These are phyloP conservation scores for Penicillium longicatenatum DNA, from an alignment of 495 filamentous ascomycete genomes.

Conservation along the genomic window DNA sequence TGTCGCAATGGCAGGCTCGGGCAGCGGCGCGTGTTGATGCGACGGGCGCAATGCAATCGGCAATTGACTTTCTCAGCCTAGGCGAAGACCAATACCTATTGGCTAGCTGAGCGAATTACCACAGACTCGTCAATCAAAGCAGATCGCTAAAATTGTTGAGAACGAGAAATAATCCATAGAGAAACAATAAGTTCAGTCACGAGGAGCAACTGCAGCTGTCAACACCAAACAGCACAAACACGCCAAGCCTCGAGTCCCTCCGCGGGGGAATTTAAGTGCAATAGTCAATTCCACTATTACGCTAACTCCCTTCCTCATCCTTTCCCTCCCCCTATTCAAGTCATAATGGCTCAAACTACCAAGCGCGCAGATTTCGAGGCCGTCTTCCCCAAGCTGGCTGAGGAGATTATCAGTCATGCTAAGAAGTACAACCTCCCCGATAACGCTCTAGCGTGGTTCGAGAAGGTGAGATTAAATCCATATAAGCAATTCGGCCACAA, in stretches of 20 bases:
- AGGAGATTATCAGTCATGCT: conserved; percentile 73
- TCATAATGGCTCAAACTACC: conserved; percentile 63
- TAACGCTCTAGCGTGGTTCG: conserved; percentile 83
- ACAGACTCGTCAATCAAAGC: not conserved
- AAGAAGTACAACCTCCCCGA: conserved; percentile 79
- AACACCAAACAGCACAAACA: conserved; percentile 34
- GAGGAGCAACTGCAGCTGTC: conserved; percentile 15
- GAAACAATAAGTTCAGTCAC: not conserved
- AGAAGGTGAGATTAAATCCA: conserved; percentile 59
- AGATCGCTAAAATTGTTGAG: not conserved
- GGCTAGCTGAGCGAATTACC: not conserved
- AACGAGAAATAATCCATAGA: not conserved
- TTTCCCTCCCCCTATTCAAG: not conserved
- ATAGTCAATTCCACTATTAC: not conserved
- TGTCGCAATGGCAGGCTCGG: conserved; percentile 7
- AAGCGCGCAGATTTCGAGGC: conserved; percentile 84
- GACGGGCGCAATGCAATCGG: conserved; percentile 1
- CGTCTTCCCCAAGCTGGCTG: conserved; percentile 77
- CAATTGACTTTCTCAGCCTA: not conserved
- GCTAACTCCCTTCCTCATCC: not conserved
- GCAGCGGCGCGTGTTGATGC: conserved; percentile 17
- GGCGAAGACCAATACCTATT: not conserved
- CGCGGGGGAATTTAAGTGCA: conserved; percentile 16
- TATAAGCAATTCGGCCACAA: not conserved
- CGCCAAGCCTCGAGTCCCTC: conserved; percentile 7